These are phyloP conservation scores for Heritiera fomes DNA, from an alignment of 345 rosid genomes.

Conservation along the genomic window DNA sequence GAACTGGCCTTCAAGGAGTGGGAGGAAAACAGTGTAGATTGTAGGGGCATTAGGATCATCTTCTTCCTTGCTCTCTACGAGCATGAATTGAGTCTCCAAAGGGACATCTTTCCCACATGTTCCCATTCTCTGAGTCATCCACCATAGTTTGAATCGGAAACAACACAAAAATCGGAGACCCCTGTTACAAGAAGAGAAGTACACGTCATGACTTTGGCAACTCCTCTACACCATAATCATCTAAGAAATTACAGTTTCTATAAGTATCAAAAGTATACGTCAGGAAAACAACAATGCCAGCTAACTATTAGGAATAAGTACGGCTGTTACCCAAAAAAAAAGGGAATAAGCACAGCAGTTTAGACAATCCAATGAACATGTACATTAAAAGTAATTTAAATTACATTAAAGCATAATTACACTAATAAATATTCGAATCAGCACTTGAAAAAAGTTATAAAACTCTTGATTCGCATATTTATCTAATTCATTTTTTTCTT, in stretches of 20 bases:
- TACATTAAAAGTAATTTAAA: not conserved
- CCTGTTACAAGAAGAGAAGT: constrained; percentile 41
- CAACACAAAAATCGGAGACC: constrained; percentile 79
- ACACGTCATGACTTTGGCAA: constrained; percentile 12
- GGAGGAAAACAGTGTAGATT: constrained; percentile 85
- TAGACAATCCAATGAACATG: not conserved
- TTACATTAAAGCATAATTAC: not conserved
- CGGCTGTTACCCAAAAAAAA: too few species aligned
- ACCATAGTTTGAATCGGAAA: constrained; percentile 97
- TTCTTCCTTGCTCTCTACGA: constrained; percentile 75
- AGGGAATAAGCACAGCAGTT: not conserved
- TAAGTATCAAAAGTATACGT: not conserved
- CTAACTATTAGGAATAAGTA: not conserved
- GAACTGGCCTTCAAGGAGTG: constrained; percentile 94
- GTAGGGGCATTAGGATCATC: constrained; percentile 54
- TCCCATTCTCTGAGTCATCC: constrained; percentile 99
- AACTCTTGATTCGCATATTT: not conserved
- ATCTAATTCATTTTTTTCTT: not conserved
- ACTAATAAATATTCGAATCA: not conserved
- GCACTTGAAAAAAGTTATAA: not conserved
- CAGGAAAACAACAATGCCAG: not conserved
- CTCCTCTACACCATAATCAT: not conserved
- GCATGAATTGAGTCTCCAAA: constrained; percentile 94
- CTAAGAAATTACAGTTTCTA: not conserved
- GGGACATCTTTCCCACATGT: constrained; percentile 85